phyloP scores from a whole-genome alignment of 2,329 filamentous ascomycete species.

The Neodidymelliopsis sp. region DNA sequence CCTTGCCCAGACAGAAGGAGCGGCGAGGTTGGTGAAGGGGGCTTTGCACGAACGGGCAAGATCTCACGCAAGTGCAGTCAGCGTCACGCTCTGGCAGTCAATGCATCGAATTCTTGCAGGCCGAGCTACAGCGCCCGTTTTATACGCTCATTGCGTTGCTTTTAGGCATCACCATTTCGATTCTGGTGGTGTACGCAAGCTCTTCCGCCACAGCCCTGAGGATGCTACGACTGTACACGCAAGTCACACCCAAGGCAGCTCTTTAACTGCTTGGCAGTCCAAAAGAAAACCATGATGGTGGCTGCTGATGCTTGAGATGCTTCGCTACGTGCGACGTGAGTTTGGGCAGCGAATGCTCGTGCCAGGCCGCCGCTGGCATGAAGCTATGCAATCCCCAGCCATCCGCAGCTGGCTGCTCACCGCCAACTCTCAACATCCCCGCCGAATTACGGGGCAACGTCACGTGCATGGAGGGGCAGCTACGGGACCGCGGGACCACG shows the following conservation, averaged over 20 bases:
- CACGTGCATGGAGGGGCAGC: conserved; percentile 48
- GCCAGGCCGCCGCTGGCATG: conserved; percentile 26
- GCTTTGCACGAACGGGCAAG: conserved; percentile 34
- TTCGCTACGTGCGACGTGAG: conserved; percentile 33
- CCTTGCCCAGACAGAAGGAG: conserved; percentile 49
- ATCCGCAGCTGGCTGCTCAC: conserved; percentile 42
- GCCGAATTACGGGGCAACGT: conserved; percentile 20
- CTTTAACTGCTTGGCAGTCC: conserved; percentile 33
- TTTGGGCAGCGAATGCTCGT: conserved; percentile 26
- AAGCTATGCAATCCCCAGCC: conserved; percentile 38
- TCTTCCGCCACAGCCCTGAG: conserved; percentile 41
- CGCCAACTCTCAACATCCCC: conserved; percentile 41
- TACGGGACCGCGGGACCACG: conserved; percentile 13
- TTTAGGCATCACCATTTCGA: conserved; percentile 23
- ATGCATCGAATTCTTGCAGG: conserved; percentile 8
- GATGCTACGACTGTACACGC: conserved; percentile 27
- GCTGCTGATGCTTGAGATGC: conserved; percentile 12
- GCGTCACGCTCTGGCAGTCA: conserved; percentile 4
- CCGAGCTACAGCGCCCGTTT: conserved; percentile 10
- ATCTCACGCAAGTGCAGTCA: conserved; percentile 20
- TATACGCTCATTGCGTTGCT: conserved; percentile 22
- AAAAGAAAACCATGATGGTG: not conserved
- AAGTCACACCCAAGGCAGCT: conserved; percentile 39
- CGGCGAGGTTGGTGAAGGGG: conserved; percentile 37
- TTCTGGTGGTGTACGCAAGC: conserved; percentile 42